Evolutionary conservation across 2,329 filamentous ascomycete species (phyloP).

Genomic region (Nannizziopsis barbatae): DNA sequence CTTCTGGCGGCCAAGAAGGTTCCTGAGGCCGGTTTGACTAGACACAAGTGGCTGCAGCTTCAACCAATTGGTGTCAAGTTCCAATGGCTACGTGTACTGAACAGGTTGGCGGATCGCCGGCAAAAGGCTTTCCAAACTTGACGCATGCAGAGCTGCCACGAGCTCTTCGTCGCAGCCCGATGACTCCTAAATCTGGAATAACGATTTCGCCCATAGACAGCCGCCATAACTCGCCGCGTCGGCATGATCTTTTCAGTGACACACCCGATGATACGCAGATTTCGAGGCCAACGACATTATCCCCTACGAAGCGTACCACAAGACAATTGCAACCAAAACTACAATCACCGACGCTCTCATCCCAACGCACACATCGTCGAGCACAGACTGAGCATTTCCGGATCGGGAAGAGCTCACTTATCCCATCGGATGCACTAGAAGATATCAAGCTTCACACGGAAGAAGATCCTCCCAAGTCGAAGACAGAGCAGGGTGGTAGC

Average conservation of each 20-base stretch:
- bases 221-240: background rate
- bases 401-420: background rate
- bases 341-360: background rate
- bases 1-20: background rate
- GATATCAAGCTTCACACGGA: slow-evolving; percentile 10
- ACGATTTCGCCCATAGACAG: background rate
- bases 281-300: background rate
- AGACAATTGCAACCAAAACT: background rate
- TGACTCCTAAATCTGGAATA: background rate
- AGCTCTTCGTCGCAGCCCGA: slow-evolving; percentile 7
- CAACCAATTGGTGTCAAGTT: background rate
- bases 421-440: slow-evolving; percentile 7
- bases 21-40: background rate
- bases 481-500: slow-evolving; percentile 3
- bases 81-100: slow-evolving; percentile 14
- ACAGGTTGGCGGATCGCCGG: slow-evolving; percentile 9
- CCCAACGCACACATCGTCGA: slow-evolving; percentile 9
- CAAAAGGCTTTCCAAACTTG: background rate
- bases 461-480: slow-evolving; percentile 8
- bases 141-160: slow-evolving; percentile 9
- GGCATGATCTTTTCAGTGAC: background rate
- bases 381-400: slow-evolving; percentile 6
- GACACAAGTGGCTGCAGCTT: background rate
- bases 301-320: background rate
- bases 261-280: background rate